Evolutionary conservation across 2,329 filamentous ascomycete genomes (phyloP).

Genomic region (Aspergillus sp.): DNA sequence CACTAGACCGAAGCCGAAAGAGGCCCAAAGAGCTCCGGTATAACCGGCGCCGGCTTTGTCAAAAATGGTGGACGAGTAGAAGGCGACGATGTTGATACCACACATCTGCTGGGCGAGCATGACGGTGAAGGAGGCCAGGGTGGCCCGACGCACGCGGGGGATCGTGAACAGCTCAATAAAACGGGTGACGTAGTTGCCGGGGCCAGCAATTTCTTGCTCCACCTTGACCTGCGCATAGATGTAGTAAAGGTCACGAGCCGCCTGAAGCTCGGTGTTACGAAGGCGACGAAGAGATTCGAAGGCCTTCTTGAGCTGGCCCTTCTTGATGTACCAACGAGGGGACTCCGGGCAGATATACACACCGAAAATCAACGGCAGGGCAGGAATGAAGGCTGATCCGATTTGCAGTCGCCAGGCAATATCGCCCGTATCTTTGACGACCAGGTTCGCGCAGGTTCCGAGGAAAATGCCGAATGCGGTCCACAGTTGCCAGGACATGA

Average conservation of each 20-base stretch:
- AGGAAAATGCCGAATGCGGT: slow-evolving; percentile 64
- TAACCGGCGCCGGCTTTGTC: slow-evolving; percentile 54
- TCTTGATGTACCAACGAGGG: slow-evolving; percentile 66
- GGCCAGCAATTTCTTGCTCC: slow-evolving; percentile 40
- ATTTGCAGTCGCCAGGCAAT: slow-evolving; percentile 64
- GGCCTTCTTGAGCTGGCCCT: slow-evolving; percentile 60
- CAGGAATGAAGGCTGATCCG: slow-evolving; percentile 63
- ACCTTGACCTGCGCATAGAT: slow-evolving; percentile 54
- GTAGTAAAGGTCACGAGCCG: slow-evolving; percentile 62
- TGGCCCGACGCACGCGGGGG: slow-evolving; percentile 57
- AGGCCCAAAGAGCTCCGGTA: slow-evolving; percentile 59
- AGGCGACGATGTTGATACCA: slow-evolving; percentile 71
- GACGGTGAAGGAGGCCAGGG: slow-evolving; percentile 71
- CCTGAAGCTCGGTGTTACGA: slow-evolving; percentile 58
- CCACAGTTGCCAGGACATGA: slow-evolving; percentile 56
- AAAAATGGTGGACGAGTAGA: slow-evolving; percentile 65
- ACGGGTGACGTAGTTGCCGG: slow-evolving; percentile 59
- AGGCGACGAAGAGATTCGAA: slow-evolving; percentile 58
- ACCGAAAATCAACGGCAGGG: slow-evolving; percentile 57
- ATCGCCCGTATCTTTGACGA: slow-evolving; percentile 56
- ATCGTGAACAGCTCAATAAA: slow-evolving; percentile 54
- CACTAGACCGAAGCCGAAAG: slow-evolving; percentile 63
- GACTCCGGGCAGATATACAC: slow-evolving; percentile 64
- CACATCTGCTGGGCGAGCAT: slow-evolving; percentile 79
- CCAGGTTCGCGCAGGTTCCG: slow-evolving; percentile 64